Conservation (phyloP, 2,329 filamentous ascomycete genomes). For the Trichophyton equinum region DNA sequence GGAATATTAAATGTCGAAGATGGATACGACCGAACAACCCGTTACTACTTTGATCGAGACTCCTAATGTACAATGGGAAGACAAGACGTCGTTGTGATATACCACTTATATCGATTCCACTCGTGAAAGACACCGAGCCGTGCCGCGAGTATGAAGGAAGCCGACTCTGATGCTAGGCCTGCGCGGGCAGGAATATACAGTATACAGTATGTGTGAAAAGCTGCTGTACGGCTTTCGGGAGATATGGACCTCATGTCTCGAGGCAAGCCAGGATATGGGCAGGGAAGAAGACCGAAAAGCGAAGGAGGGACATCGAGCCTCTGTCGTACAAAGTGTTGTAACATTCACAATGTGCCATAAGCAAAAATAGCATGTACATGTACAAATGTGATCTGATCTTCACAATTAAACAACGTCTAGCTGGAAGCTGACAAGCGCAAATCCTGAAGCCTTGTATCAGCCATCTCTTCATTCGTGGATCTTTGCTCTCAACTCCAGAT, state of each 20-base stretch:
- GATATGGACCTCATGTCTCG: background rate
- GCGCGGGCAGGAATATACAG: background rate
- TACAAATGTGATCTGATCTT: background rate
- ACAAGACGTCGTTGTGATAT: background rate
- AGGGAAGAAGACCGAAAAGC: background rate
- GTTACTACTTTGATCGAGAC: background rate
- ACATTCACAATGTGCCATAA: constrained; percentile 8
- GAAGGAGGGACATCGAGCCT: background rate
- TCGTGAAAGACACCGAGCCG: background rate
- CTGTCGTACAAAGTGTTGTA: background rate
- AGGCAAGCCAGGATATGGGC: too few species aligned
- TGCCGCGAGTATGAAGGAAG: background rate
- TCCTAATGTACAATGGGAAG: too few species aligned
- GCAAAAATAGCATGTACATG: background rate
- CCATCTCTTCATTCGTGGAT: constrained; percentile 19
- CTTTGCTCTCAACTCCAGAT: constrained; percentile 44
- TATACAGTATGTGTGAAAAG: background rate
- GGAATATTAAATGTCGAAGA: background rate
- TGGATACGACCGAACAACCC: background rate
- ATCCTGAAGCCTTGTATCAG: background rate
- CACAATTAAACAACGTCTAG: background rate
- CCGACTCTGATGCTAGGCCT: background rate
- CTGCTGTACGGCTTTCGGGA: background rate
- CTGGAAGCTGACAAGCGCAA: background rate
- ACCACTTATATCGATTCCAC: too few species aligned